phyloP scores from a whole-genome alignment of 371 early-diverging fungal genomes.

The Mucor circinelloides region DNA sequence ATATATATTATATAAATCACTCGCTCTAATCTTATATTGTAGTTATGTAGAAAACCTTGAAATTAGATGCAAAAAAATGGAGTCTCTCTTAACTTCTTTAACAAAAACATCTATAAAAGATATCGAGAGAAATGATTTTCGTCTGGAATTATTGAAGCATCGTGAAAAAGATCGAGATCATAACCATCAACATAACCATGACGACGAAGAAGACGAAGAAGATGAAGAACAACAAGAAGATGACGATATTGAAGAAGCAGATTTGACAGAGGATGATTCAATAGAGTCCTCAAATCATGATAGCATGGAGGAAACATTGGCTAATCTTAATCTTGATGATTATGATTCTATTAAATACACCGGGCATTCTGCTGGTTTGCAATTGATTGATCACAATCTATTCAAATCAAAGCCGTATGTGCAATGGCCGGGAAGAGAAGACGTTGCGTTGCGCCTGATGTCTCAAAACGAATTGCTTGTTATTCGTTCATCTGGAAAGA shows the following conservation, averaged over 20 bases:
- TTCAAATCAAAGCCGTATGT: conserved; percentile 42
- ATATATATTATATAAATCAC: not conserved
- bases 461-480: conserved; percentile 46
- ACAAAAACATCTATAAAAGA: conserved; percentile 46
- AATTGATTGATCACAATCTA: conserved; percentile 32
- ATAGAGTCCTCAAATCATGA: not conserved
- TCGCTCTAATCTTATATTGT: not conserved
- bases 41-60: conserved; percentile 53
- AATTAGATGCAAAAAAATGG: conserved; percentile 51
- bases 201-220: conserved; percentile 20
- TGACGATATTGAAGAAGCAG: conserved; percentile 11
- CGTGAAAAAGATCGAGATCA: not conserved
- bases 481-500: conserved; percentile 32
- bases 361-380: conserved; percentile 46
- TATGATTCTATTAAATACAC: conserved; percentile 52
- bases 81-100: conserved; percentile 34
- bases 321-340: conserved; percentile 37
- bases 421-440: conserved; percentile 44
- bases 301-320: conserved; percentile 22
- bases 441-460: conserved; percentile 41
- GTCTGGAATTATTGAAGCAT: conserved; percentile 9
- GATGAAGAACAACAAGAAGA: conserved; percentile 23
- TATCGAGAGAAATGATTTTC: conserved; percentile 40
- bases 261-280: conserved; percentile 5
- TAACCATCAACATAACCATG: not conserved